Percentiles rank a stretch among this genome's conserved stretches.
Evolutionary conservation across 768 basidiomycete genomes (phyloP).

Genomic region (Leccinellum rugosiceps): DNA sequence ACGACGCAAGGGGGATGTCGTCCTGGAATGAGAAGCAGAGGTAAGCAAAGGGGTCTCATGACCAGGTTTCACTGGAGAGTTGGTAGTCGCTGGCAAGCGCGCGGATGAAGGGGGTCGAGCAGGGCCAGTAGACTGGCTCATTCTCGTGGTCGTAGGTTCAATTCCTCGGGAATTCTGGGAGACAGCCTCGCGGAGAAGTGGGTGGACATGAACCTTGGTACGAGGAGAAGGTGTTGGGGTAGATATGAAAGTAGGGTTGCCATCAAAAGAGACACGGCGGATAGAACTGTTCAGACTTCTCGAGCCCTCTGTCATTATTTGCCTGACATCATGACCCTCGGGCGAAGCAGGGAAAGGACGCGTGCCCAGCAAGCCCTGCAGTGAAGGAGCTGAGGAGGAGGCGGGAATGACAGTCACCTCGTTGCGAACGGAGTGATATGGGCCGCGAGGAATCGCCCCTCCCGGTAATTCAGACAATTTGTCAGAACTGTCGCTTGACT

Average conservation of each 20-base stretch:
- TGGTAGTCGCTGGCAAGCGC: conserved; percentile 3
- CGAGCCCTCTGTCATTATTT: conserved; percentile 37
- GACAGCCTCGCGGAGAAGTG: conserved; percentile 18
- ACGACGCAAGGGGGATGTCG: conserved; percentile 56
- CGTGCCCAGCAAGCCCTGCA: conserved; percentile 25
- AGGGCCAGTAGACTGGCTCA: conserved; percentile 9
- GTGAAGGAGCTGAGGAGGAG: conserved; percentile 41
- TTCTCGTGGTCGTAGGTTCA: conserved; percentile 7
- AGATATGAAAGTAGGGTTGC: conserved; percentile 35
- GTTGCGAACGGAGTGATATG: conserved; percentile 33
- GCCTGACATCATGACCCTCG: conserved; percentile 11
- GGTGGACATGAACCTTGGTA: conserved; percentile 33
- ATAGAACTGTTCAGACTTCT: conserved; percentile 42
- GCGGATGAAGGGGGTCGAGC: conserved; percentile 5
- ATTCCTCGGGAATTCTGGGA: conserved; percentile 6
- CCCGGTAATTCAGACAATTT: conserved; percentile 41
- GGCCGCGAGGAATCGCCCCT: conserved; percentile 33
- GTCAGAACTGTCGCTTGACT: conserved; percentile 32
- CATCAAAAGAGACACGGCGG: conserved; percentile 54
- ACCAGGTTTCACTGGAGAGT: conserved; percentile 20
- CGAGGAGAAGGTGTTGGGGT: conserved; percentile 30
- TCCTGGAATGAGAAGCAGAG: conserved; percentile 39
- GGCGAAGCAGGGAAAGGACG: conserved; percentile 19
- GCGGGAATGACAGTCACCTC: conserved; percentile 37
- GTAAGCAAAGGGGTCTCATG: conserved; percentile 25